phyloP scores from a whole-genome alignment of 2,329 filamentous ascomycete genomes.

The Trichoderma breve region DNA sequence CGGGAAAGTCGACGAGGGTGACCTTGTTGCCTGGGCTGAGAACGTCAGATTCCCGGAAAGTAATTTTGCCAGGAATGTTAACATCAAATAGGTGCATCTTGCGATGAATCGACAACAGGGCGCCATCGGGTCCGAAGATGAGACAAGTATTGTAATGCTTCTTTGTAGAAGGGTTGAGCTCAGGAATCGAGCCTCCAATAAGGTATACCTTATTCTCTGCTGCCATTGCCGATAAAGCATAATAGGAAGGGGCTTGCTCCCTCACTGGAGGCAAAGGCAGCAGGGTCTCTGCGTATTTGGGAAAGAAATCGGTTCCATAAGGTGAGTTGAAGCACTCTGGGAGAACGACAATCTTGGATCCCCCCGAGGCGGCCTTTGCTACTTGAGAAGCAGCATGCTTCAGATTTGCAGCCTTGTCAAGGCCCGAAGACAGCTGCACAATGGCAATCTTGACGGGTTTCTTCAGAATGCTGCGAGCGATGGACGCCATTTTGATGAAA shows the following conservation, averaged over 20 bases:
- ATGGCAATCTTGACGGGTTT: slow-evolving; percentile 76
- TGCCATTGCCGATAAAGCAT: slow-evolving; percentile 78
- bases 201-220: slow-evolving; percentile 76
- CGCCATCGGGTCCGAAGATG: slow-evolving; percentile 73
- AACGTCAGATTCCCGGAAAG: slow-evolving; percentile 86
- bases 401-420: slow-evolving; percentile 85
- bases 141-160: slow-evolving; percentile 91
- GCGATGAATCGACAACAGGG: slow-evolving; percentile 77
- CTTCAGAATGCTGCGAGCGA: slow-evolving; percentile 49
- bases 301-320: slow-evolving; percentile 88
- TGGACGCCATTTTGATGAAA: background rate
- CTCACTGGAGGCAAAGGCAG: slow-evolving; percentile 68
- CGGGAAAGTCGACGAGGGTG: slow-evolving; percentile 81
- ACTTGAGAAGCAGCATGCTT: slow-evolving; percentile 76
- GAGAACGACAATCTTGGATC: slow-evolving; percentile 84
- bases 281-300: slow-evolving; percentile 85
- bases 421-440: slow-evolving; percentile 75
- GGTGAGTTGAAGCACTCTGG: slow-evolving; percentile 99
- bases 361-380: slow-evolving; percentile 70
- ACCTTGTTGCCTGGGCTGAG: slow-evolving; percentile 80
- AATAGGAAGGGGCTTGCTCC: slow-evolving; percentile 76
- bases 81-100: slow-evolving; percentile 98
- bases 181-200: slow-evolving; percentile 89
- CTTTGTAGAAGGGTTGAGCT: slow-evolving; percentile 56
- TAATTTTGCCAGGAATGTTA: slow-evolving; percentile 92